Evolutionary conservation across 2,329 filamentous ascomycete genomes (phyloP).

Genomic region (Ophiostoma novo-ulmi): DNA sequence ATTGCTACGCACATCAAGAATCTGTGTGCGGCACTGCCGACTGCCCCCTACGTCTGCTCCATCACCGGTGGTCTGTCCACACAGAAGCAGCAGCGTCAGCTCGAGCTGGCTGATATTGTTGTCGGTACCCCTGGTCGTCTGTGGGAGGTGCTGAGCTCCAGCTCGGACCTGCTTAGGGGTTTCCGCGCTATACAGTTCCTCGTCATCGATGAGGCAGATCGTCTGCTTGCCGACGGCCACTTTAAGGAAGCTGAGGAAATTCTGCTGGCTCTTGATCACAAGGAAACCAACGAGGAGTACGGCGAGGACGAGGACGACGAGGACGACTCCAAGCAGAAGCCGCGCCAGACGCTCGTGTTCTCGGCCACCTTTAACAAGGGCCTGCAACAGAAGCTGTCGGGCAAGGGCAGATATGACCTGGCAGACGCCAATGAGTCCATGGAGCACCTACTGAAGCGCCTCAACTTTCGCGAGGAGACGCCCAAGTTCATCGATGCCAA

Average conservation of each 20-base stretch:
- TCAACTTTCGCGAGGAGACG: slow-evolving; percentile 78
- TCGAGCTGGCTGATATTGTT: slow-evolving; percentile 84
- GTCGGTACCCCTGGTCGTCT: slow-evolving; percentile 86
- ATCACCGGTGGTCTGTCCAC: slow-evolving; percentile 88
- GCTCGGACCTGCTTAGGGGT: slow-evolving; percentile 60
- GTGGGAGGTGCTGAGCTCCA: slow-evolving; percentile 87
- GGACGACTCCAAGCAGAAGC: slow-evolving; percentile 34
- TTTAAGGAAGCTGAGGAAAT: slow-evolving; percentile 95
- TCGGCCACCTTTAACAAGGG: slow-evolving; percentile 93
- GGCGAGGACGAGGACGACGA: slow-evolving; percentile 43
- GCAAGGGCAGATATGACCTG: slow-evolving; percentile 64
- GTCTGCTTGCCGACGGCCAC: slow-evolving; percentile 83
- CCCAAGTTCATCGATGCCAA: slow-evolving; percentile 93
- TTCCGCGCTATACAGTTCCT: slow-evolving; percentile 74
- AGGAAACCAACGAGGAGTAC: slow-evolving; percentile 55
- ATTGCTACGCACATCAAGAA: slow-evolving; percentile 75
- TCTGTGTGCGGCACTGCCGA: slow-evolving; percentile 59
- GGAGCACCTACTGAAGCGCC: slow-evolving; percentile 84
- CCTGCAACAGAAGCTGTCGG: slow-evolving; percentile 82
- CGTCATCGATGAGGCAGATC: slow-evolving; percentile 90
- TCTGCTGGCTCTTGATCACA: slow-evolving; percentile 68
- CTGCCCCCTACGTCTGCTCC: slow-evolving; percentile 70
- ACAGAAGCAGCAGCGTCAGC: slow-evolving; percentile 86
- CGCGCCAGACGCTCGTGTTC: slow-evolving; percentile 87
- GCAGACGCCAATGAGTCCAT: slow-evolving; percentile 74